A percentile compares a stretch with the other conserved stretches of the same genome.
Conservation (phyloP, 306 rosid genomes). For the Abrus precatorius region DNA sequence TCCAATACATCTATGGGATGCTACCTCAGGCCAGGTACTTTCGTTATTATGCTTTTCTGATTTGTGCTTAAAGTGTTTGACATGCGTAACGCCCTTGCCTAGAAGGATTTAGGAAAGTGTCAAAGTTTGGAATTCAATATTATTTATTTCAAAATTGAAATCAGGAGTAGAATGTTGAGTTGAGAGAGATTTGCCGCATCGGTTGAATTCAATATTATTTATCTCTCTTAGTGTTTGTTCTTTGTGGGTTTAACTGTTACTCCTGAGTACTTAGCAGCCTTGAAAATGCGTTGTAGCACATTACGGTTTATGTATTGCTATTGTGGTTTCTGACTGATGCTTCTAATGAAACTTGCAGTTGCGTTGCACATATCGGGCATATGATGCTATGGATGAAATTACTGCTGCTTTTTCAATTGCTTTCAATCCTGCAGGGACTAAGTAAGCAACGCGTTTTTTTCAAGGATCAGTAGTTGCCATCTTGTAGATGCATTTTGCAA, state of each 20-base stretch:
- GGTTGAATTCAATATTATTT: no score
- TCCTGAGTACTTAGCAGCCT: background rate
- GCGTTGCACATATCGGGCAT: conserved; percentile 96
- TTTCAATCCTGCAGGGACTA: conserved; percentile 89
- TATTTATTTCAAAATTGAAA: background rate
- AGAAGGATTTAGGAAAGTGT: background rate
- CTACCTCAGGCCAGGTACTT: conserved; percentile 84
- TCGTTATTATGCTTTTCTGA: background rate
- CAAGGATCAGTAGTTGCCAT: conserved; percentile 33
- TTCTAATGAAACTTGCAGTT: conserved; percentile 66
- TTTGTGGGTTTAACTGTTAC: conserved; percentile 33
- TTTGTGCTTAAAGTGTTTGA: no score
- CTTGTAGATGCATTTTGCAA: conserved; percentile 15
- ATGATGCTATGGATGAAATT: conserved; percentile 96
- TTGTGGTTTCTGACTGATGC: conserved; percentile 41
- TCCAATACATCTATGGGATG: conserved; percentile 99
- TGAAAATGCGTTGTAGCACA: conserved; percentile 21
- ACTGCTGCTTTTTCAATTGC: conserved; percentile 91
- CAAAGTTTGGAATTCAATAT: conserved; percentile 18
- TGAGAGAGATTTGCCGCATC: background rate
- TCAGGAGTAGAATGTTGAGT: conserved; percentile 23
- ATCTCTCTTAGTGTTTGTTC: conserved; percentile 13
- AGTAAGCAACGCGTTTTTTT: conserved; percentile 61
- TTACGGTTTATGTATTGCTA: conserved; percentile 37
- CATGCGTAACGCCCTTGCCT: background rate